Conservation (phyloP, 2,329 filamentous ascomycete species). For the Zasmidium angulare region DNA sequence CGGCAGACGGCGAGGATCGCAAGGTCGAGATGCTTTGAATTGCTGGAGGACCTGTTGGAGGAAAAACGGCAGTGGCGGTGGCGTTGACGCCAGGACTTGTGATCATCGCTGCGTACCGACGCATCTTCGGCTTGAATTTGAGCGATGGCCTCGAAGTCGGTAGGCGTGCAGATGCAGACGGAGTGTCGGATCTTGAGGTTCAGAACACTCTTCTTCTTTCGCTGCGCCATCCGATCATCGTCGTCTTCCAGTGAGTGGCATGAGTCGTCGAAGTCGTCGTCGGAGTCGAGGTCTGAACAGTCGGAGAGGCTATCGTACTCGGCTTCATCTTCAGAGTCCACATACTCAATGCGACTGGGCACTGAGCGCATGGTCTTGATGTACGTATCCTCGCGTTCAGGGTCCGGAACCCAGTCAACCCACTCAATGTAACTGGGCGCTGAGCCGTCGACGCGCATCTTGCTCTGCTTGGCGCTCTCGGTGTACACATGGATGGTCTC, state of each 20-base stretch:
- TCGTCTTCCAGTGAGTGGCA: not conserved
- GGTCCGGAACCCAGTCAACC: no score
- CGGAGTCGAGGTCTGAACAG: not conserved
- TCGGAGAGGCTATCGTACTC: not conserved
- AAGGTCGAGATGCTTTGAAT: not conserved
- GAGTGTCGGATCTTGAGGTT: not conserved
- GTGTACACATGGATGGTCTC: not conserved
- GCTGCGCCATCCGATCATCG: not conserved
- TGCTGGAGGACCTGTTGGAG: not conserved
- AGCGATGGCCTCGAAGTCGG: not conserved
- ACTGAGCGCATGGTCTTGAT: no score
- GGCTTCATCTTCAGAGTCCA: not conserved
- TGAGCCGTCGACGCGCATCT: no score
- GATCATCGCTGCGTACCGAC: not conserved
- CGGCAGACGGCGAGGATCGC: conserved; percentile 3
- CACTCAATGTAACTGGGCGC: no score
- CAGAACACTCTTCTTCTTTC: not conserved
- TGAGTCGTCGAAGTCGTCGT: not conserved
- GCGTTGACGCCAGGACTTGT: not conserved
- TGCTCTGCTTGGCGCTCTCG: not conserved
- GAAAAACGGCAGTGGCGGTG: not conserved
- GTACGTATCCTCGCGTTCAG: no score
- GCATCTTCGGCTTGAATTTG: not conserved
- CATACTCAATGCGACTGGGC: not conserved
- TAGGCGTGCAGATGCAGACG: not conserved